Percentiles rank a stretch among this genome's conserved stretches.
phyloP scores from a whole-genome alignment of 2,329 filamentous ascomycete genomes.

The Alternaria brassicicola region DNA sequence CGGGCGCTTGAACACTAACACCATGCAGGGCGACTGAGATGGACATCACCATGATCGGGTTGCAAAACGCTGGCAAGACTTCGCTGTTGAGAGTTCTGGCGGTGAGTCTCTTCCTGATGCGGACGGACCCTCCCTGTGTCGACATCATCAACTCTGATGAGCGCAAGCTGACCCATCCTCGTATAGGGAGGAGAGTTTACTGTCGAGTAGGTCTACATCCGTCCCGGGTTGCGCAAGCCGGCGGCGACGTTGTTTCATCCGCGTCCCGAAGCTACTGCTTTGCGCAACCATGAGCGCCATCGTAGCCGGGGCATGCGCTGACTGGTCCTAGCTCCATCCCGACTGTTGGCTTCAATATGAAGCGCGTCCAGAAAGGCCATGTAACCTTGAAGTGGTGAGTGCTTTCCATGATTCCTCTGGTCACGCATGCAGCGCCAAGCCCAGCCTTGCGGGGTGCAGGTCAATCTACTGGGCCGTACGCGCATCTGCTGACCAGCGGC shows the following conservation, averaged over 20 bases:
- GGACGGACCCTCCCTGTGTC: conserved; percentile 40
- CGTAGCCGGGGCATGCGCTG: conserved; percentile 42
- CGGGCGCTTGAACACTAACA: conserved; percentile 30
- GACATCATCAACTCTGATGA: conserved; percentile 25
- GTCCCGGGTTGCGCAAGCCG: conserved; percentile 33
- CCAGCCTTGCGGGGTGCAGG: conserved; percentile 38
- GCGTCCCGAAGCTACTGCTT: conserved; percentile 34
- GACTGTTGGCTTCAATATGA: conserved; percentile 99
- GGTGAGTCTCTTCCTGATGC: conserved; percentile 66
- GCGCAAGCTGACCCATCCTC: conserved; percentile 36
- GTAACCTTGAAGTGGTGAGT: conserved; percentile 92
- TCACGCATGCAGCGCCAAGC: conserved; percentile 48
- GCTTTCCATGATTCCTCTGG: conserved; percentile 33
- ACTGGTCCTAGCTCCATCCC: conserved; percentile 81
- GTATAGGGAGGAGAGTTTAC: conserved; percentile 94
- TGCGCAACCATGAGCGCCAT: conserved; percentile 38
- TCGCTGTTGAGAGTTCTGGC: conserved; percentile 91
- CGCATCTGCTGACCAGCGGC: conserved; percentile 47
- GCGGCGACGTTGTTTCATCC: conserved; percentile 34
- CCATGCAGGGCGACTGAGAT: conserved; percentile 88
- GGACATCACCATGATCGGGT: conserved; percentile 98
- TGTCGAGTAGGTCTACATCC: conserved; percentile 78
- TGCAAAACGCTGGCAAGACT: conserved; percentile 98
- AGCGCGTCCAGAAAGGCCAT: conserved; percentile 95
- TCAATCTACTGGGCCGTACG: conserved; percentile 36